Evolutionary conservation across 257 asterid genomes (phyloP).

Genomic region (Scutellaria baicalensis): DNA sequence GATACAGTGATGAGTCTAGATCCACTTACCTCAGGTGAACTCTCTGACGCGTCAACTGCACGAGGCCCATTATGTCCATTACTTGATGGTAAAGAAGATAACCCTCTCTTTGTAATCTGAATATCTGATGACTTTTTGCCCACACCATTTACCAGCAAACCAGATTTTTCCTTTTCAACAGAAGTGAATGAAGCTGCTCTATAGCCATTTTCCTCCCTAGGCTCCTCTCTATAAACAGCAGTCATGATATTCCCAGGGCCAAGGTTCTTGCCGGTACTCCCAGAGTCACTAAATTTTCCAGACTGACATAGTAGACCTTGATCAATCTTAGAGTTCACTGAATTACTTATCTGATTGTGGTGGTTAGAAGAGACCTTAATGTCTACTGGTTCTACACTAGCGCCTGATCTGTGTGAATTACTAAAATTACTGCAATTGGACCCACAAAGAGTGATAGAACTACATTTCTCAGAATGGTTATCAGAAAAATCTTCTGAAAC

Average conservation of each 20-base stretch:
- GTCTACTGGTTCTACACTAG: slow-evolving; percentile 23
- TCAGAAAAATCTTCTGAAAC: slow-evolving; percentile 4
- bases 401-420: slow-evolving; percentile 18
- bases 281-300: slow-evolving; percentile 24
- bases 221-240: slow-evolving; percentile 33
- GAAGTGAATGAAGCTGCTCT: slow-evolving; percentile 22
- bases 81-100: slow-evolving; percentile 25
- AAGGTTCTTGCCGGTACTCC: slow-evolving; percentile 30
- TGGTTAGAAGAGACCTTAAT: slow-evolving; percentile 25
- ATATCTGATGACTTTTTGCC: slow-evolving; percentile 22
- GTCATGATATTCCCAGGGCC: slow-evolving; percentile 38
- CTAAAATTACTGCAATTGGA: slow-evolving; percentile 26
- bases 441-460: slow-evolving; percentile 14
- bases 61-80: slow-evolving; percentile 26
- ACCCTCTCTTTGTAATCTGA: slow-evolving; percentile 16
- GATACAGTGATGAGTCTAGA: slow-evolving; percentile 10
- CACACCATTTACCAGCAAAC: slow-evolving; percentile 28
- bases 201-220: slow-evolving; percentile 32
- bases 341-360: slow-evolving; percentile 25
- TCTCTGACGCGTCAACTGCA: slow-evolving; percentile 17
- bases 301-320: slow-evolving; percentile 31
- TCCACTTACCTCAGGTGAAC: slow-evolving; percentile 24
- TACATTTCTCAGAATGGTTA: slow-evolving; percentile 15
- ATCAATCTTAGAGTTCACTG: slow-evolving; percentile 24
- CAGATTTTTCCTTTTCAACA: slow-evolving; percentile 26